Base-by-base conservation (phyloP, 2,329 filamentous ascomycete genomes). In the Camillea tinctor region DNA sequence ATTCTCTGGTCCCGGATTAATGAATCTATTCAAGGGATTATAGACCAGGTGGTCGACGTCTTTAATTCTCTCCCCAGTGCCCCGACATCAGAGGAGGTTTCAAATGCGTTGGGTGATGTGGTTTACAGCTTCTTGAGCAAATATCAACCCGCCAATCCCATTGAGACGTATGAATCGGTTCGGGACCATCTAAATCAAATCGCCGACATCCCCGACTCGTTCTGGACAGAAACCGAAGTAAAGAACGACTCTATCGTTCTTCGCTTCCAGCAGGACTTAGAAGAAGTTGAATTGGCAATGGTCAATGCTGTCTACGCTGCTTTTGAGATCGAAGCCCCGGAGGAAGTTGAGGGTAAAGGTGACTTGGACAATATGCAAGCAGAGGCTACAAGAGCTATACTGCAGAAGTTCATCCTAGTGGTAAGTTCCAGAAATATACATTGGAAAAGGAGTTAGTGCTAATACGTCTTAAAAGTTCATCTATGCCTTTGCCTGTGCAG, bases 1-100 rank as follows among this genome's bases (percentile, higher is more conserved):
- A 73, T 81, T 57, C 74, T 79, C 55, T 80, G 76, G 74, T 73
- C 73, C 22, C 79, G 80, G 61, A 64, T 71, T 19, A n/a, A 59
- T 13, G 67, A 70, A 54, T 64, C 62, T 11, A 54, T 66, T 11
- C 58, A 54, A 5, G 58, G 55, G 7, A 59, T 64, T 17, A 49
- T 67, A 17, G 6, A 48, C 7, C 64, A 64, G 22, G 55, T 67
- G 13, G 13, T 64, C 15, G 8, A 48, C 6, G 56, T 57, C 5
- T n/a, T 52, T 6, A 13, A 36, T 2, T 44, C 56, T 23, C 21
- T 66, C 7, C 20, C 22, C 4, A 52, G 59, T 6, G 21, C 58
- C 1, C 52, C 52, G 7, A 65, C 60, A 1, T 67, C 69, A 9
- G 52, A 65, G 15, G 62, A 66, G 8, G 60, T 68, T 6, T 60